Base-by-base conservation (phyloP, 2,329 filamentous ascomycete species). In the Pseudogymnoascus sp. region DNA sequence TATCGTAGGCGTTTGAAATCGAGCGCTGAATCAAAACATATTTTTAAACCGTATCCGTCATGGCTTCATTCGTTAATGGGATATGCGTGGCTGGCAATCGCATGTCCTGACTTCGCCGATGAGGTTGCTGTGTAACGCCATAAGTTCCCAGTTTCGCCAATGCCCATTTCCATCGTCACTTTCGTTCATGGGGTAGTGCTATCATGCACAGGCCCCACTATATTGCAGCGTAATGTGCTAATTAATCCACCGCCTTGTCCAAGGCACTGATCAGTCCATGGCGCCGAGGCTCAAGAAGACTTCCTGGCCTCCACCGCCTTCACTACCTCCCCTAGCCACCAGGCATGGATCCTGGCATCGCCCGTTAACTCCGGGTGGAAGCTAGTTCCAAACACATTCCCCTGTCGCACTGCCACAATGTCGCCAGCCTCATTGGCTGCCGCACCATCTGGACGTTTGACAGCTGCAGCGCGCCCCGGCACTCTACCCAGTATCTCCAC, bases 361-460 rank as follows among this genome's bases (percentile, higher is more conserved):
- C 86, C 84, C 0, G 93, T 97, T 74, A 99, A 76, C 76, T 99
- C 95, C 0, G 95, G 95, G 71, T 97, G 95, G 73, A 97, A 99
- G 71, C 93, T 97, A 2, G 90, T 97, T 3, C 92, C 95, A 70
- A 97, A 89, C 0, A 96, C 88, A 75, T 97, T 97, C 0, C 89
- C 91, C 77, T 97, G 93, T 67, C 84, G 83, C 35, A 97, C 91
- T 0, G 93, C 93, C 61, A 97, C 87, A 61, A 97, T 93, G 68
- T 96, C 90, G 1, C 88, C 84, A 2, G 80, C 82, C 47, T 76
- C 76, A 4, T 69, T 69, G 21, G 72, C 71, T 71, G 31, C 76
- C 73, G 38, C 76, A 67, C 61, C 76, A 73, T 47, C 73, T 74
- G 69, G 75, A 76, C 63, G 77, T 73, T 72, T 76, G 75, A 68